A percentile compares a stretch with the other conserved stretches of the same genome.
Evolutionary conservation across 2,329 filamentous ascomycete species (phyloP).

Genomic region (Dactylellina leptospora): DNA sequence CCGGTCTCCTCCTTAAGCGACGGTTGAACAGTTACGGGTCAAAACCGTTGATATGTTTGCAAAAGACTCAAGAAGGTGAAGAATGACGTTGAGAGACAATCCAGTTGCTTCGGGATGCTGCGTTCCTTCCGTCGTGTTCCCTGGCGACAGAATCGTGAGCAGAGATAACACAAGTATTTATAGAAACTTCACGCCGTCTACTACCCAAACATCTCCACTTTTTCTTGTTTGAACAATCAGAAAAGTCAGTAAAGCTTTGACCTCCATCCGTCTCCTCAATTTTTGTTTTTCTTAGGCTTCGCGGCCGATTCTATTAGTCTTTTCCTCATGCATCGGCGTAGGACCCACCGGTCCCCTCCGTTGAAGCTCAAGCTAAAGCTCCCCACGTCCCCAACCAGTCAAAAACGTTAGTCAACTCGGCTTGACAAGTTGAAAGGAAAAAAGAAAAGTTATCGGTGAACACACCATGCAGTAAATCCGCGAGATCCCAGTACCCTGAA

Average conservation of each 20-base stretch:
- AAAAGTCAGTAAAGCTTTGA: slow-evolving; percentile 26
- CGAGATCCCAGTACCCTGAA: slow-evolving; percentile 34
- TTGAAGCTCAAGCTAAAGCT: slow-evolving; percentile 27
- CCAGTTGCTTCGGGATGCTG: not conserved
- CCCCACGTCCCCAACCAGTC: slow-evolving; percentile 38
- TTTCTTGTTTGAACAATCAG: slow-evolving; percentile 2
- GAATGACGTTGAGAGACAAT: slow-evolving; percentile 19
- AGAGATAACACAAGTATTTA: slow-evolving; percentile 26
- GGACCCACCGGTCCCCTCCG: slow-evolving; percentile 28
- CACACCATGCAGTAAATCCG: slow-evolving; percentile 27
- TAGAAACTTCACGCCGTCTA: slow-evolving; percentile 8
- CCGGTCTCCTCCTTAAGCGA: slow-evolving; percentile 26
- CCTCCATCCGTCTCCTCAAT: slow-evolving; percentile 18
- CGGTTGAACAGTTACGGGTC: slow-evolving; percentile 11
- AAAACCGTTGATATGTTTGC: not conserved
- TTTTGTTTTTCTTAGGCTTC: slow-evolving; percentile 7
- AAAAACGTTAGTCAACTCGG: not conserved
- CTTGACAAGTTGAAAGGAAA: slow-evolving; percentile 1
- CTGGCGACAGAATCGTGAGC: not conserved
- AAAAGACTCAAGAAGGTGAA: not conserved
- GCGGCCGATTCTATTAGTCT: slow-evolving; percentile 20
- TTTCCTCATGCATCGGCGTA: slow-evolving; percentile 21
- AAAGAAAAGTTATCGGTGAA: slow-evolving; percentile 28
- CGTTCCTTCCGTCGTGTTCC: no score
- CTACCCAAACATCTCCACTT: not conserved